phyloP scores from a whole-genome alignment of 495 filamentous ascomycete genomes.

The Wilcoxina mikolae region DNA sequence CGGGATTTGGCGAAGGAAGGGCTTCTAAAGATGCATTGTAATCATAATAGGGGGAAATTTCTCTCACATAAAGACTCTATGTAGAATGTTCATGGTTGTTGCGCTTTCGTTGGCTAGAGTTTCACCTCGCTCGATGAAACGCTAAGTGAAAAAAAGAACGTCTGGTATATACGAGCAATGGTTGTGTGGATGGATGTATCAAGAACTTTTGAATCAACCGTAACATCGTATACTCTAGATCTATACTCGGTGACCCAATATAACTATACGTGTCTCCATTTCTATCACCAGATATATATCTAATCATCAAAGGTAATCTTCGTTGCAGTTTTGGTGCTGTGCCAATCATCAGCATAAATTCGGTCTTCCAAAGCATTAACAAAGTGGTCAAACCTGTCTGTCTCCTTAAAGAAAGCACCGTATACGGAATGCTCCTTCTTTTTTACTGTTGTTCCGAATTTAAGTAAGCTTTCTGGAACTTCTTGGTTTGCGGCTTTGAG shows the following conservation, averaged over 20 bases:
- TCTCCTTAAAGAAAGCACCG: slow-evolving; percentile 81
- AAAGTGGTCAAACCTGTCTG: slow-evolving; percentile 18
- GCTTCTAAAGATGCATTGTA: too few relatives aligned
- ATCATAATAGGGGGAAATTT: too few relatives aligned
- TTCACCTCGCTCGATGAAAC: too few relatives aligned
- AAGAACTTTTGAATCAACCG: background rate
- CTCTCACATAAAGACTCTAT: too few relatives aligned
- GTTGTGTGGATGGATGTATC: background rate
- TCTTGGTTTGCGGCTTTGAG: slow-evolving; percentile 75
- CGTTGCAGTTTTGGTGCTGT: slow-evolving; percentile 62
- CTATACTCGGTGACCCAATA: background rate
- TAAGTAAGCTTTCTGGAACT: slow-evolving; percentile 71
- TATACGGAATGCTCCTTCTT: slow-evolving; percentile 91
- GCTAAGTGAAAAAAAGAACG: too few relatives aligned
- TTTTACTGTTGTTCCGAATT: slow-evolving; percentile 96
- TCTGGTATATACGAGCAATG: too few relatives aligned
- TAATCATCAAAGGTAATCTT: slow-evolving; percentile 86
- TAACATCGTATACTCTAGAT: background rate
- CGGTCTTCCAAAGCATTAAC: background rate
- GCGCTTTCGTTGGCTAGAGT: too few relatives aligned
- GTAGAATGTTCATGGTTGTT: too few relatives aligned
- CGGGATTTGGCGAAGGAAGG: too few relatives aligned
- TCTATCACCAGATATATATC: slow-evolving; percentile 4
- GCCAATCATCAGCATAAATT: slow-evolving; percentile 14
- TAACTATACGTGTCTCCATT: background rate